Evolutionary conservation across 768 basidiomycete species (phyloP).

Genomic region (Russula brevipes): DNA sequence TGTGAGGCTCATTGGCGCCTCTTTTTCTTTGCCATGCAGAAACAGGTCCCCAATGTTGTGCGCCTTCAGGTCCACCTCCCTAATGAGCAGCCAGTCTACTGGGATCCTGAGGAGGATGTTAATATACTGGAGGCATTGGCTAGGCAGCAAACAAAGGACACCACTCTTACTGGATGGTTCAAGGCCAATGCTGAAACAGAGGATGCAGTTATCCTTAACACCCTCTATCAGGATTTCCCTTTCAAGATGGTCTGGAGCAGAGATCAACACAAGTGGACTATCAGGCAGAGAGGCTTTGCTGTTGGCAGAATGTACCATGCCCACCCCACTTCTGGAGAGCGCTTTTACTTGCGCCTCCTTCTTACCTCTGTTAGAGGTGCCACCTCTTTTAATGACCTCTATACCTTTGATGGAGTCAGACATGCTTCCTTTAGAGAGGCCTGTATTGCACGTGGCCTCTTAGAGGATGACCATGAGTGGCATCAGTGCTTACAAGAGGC

Average conservation of each 20-base stretch:
- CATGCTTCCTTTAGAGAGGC: conserved; percentile 38
- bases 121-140: conserved; percentile 22
- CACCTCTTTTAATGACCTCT: neutral
- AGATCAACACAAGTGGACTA: conserved; percentile 30
- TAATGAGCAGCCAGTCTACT: conserved; percentile 34
- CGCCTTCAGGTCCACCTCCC: too few species aligned
- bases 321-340: neutral
- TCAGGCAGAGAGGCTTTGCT: conserved; percentile 28
- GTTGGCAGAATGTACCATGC: neutral
- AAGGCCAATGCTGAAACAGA: conserved; percentile 18
- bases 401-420: conserved; percentile 27
- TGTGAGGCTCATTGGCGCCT: too few species aligned
- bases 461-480: conserved; percentile 43
- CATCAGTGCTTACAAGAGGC: too few species aligned
- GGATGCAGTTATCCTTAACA: conserved; percentile 37
- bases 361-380: neutral
- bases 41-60: too few species aligned
- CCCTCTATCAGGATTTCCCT: conserved; percentile 30
- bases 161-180: conserved; percentile 34
- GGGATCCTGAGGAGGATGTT: conserved; percentile 31
- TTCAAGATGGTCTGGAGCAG: conserved; percentile 26
- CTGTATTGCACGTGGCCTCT: conserved; percentile 39
- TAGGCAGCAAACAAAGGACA: conserved; percentile 31
- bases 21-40: too few species aligned
- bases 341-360: neutral